phyloP scores from a whole-genome alignment of 2,329 filamentous ascomycete species.

The Cercospora sesami region DNA sequence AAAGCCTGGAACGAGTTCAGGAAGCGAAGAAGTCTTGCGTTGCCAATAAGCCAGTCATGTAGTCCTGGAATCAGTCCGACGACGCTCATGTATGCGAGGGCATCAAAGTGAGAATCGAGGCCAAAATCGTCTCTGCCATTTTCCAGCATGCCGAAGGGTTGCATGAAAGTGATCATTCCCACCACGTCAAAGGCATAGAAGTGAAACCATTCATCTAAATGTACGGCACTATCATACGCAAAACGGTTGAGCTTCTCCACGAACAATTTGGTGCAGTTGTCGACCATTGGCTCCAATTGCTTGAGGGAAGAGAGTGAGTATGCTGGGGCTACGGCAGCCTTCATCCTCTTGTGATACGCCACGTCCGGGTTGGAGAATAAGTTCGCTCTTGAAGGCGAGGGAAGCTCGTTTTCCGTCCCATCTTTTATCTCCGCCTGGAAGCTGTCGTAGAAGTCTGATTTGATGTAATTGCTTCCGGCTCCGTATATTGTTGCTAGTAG shows the following conservation, averaged over 20 bases:
- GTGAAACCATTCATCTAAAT: constrained; percentile 14
- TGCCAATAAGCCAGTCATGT: constrained; percentile 2
- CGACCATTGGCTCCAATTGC: constrained; percentile 75
- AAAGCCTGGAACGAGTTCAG: neutral
- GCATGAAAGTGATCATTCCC: constrained; percentile 23
- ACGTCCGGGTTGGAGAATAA: constrained; percentile 9
- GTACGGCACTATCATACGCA: neutral
- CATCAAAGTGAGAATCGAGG: constrained; percentile 1
- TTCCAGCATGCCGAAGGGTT: constrained; percentile 26
- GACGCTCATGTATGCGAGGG: neutral
- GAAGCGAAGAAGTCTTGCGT: neutral
- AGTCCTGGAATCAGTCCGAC: constrained; percentile 6
- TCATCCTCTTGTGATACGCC: constrained; percentile 25
- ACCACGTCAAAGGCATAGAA: constrained; percentile 28
- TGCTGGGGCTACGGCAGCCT: constrained; percentile 22
- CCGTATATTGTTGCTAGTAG: constrained; percentile 63
- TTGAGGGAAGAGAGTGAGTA: constrained; percentile 63
- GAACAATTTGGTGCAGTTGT: constrained; percentile 69
- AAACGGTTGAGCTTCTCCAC: constrained; percentile 6
- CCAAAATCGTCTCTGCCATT: constrained; percentile 16
- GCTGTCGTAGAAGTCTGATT: constrained; percentile 19
- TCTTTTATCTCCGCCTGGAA: constrained; percentile 1
- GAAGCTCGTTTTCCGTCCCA: neutral
- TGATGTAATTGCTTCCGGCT: constrained; percentile 44
- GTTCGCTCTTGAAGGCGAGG: constrained; percentile 6